Percentiles rank a stretch among this genome's conserved stretches.
phyloP scores from a whole-genome alignment of 139 green algal species.

The Picochlorum sp. region DNA sequence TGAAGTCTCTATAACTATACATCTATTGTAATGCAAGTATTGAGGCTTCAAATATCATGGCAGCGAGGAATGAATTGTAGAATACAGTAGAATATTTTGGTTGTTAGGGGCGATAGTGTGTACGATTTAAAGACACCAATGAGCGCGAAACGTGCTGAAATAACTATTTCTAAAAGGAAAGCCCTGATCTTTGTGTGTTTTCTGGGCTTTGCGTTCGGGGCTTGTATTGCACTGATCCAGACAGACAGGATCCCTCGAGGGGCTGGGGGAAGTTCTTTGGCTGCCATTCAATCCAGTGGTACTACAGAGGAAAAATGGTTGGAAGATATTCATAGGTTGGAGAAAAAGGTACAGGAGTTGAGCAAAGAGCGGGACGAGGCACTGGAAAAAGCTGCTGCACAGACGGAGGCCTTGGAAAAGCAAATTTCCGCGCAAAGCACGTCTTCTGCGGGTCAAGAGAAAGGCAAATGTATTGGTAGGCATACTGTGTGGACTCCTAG shows the following conservation, averaged over 20 bases:
- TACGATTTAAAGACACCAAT: background rate
- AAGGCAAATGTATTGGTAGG: slow-evolving; percentile 17
- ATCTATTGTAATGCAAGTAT: no score
- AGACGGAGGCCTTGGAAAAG: background rate
- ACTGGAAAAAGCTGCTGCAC: background rate
- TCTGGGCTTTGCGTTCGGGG: no score
- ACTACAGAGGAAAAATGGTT: background rate
- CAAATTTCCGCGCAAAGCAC: background rate
- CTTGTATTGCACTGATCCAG: no score
- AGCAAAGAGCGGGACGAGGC: background rate
- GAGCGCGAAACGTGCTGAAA: no score
- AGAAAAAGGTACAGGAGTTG: background rate
- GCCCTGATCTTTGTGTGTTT: no score
- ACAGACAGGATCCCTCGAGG: no score
- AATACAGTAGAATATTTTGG: no score
- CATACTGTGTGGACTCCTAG: slow-evolving; percentile 31
- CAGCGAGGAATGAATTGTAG: no score
- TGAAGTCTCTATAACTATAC: no score
- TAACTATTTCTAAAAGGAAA: no score
- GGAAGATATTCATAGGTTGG: background rate
- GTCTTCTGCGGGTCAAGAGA: background rate
- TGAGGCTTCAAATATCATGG: no score
- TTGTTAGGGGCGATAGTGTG: slow-evolving; percentile 3
- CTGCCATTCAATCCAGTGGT: background rate
- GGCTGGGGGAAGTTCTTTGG: no score